phyloP scores from a whole-genome alignment of 176 grass and related monocot species.

The Eleusine coracana region DNA sequence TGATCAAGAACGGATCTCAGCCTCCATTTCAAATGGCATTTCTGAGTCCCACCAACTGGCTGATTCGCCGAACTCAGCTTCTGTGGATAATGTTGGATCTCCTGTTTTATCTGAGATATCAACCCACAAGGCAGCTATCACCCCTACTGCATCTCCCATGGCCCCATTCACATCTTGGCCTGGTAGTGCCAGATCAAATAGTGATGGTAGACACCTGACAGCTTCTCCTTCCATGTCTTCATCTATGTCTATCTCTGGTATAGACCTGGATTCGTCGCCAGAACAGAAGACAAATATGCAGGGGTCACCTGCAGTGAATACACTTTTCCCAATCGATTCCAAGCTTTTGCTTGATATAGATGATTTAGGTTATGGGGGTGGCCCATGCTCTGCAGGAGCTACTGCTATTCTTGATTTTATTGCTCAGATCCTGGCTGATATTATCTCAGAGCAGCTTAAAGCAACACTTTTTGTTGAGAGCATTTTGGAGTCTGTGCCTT shows the following conservation, averaged over 20 bases:
- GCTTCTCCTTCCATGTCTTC: slow-evolving; percentile 77
- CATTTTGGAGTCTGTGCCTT: slow-evolving; percentile 82
- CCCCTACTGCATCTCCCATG: slow-evolving; percentile 83
- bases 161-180: slow-evolving; percentile 79
- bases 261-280: slow-evolving; percentile 67
- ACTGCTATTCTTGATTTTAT: slow-evolving; percentile 97
- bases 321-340: slow-evolving; percentile 78
- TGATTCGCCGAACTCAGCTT: slow-evolving; percentile 72
- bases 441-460: slow-evolving; percentile 86
- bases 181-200: slow-evolving; percentile 56
- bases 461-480: slow-evolving; percentile 82
- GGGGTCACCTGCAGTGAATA: slow-evolving; percentile 56
- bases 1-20: slow-evolving; percentile 43
- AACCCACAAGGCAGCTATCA: slow-evolving; percentile 59
- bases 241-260: slow-evolving; percentile 61
- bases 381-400: slow-evolving; percentile 92
- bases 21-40: slow-evolving; percentile 53
- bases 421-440: slow-evolving; percentile 95
- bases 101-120: slow-evolving; percentile 84
- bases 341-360: slow-evolving; percentile 90
- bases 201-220: slow-evolving; percentile 64
- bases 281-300: slow-evolving; percentile 68
- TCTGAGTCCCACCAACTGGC: slow-evolving; percentile 43
- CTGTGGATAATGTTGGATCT: slow-evolving; percentile 70
- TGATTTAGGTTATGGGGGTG: slow-evolving; percentile 95